Conservation (phyloP, 148 eudicot species). For the Rheum nobile region DNA sequence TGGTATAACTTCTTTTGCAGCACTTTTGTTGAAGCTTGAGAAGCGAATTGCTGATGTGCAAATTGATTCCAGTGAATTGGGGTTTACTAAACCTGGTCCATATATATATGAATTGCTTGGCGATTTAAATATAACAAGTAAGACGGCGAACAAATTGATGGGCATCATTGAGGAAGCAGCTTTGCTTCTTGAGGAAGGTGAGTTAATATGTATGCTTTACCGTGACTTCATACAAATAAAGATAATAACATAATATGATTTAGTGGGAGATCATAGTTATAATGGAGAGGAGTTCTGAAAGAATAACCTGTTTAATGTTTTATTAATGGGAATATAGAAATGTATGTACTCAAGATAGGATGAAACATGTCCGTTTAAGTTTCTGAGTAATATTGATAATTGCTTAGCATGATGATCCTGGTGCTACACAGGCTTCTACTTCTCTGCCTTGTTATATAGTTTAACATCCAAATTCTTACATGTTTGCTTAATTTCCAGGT, state of each 20-base stretch:
- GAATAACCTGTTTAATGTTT: too few relatives aligned
- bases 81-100: conserved; percentile 90
- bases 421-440: too few relatives aligned
- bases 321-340: too few relatives aligned
- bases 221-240: neutral
- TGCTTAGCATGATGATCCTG: too few relatives aligned
- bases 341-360: too few relatives aligned
- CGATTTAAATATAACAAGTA: conserved; percentile 60
- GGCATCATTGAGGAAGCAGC: conserved; percentile 72
- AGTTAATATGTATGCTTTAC: neutral
- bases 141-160: conserved; percentile 54
- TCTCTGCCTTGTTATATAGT: too few relatives aligned
- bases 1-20: conserved; percentile 28
- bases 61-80: conserved; percentile 74
- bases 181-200: conserved; percentile 92
- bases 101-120: conserved; percentile 82
- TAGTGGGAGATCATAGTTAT: neutral
- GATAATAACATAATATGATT: neutral
- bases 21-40: conserved; percentile 92
- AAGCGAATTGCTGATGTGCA: conserved; percentile 84
- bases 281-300: neutral
- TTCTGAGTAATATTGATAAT: too few relatives aligned
- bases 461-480: too few relatives aligned
- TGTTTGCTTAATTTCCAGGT: too few relatives aligned
- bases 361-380: too few relatives aligned